Evolutionary conservation across 2,329 filamentous ascomycete genomes (phyloP).

Genomic region (Fonsecaea pugnacius): DNA sequence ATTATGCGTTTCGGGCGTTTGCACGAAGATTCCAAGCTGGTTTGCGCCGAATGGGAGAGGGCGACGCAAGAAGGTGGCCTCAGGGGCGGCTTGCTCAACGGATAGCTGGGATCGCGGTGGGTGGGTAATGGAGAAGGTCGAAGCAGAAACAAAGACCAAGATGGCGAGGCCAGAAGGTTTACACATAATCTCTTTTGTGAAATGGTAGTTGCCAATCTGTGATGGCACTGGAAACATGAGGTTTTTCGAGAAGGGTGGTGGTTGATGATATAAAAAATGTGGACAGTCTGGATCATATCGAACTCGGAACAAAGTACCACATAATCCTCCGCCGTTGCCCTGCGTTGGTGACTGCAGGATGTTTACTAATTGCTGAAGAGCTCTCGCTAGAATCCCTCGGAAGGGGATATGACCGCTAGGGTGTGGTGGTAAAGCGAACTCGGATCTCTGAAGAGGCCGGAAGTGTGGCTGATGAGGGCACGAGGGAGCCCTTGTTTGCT

Average conservation of each 20-base stretch:
- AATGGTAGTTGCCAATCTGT: neutral
- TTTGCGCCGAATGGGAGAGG: neutral
- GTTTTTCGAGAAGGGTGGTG: neutral
- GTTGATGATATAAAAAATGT: neutral
- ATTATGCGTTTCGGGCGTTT: constrained; percentile 15
- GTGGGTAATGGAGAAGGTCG: neutral
- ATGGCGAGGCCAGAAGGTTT: neutral
- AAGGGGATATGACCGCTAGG: neutral
- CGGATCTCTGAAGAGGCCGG: neutral
- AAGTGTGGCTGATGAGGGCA: constrained; percentile 1
- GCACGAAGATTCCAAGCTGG: constrained; percentile 1
- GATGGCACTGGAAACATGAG: neutral
- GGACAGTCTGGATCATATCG: neutral
- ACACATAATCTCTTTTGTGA: constrained; percentile 3
- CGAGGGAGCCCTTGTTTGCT: neutral
- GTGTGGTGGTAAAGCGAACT: neutral
- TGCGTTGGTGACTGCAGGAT: neutral
- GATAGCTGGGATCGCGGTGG: neutral
- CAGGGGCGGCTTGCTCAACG: neutral
- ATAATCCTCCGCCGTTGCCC: neutral
- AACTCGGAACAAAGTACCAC: neutral
- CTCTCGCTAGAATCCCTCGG: constrained; percentile 15
- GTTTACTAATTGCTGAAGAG: constrained; percentile 16
- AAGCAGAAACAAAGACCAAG: neutral
- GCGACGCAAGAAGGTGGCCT: neutral